Evolutionary conservation across 2,329 filamentous ascomycete species (phyloP).

Genomic region (Daldinia sp.): DNA sequence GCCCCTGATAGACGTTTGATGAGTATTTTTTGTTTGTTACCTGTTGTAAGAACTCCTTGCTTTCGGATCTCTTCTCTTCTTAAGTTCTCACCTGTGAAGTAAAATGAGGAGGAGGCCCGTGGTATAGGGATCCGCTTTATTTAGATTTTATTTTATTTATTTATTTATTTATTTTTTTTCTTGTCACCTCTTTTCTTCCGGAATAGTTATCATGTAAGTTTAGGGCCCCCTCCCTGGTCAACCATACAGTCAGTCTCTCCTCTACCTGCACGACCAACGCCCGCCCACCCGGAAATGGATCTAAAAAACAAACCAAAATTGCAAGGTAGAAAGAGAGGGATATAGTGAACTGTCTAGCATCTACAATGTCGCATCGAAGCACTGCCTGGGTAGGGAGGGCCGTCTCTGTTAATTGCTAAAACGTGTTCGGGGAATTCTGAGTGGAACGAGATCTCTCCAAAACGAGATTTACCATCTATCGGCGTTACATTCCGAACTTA

Average conservation of each 20-base stretch:
- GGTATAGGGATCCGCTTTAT: constrained; percentile 5
- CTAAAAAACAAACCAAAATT: background rate
- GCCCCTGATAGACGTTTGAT: constrained; percentile 1
- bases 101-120: constrained; percentile 13
- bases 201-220: constrained; percentile 9
- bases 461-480: constrained; percentile 40
- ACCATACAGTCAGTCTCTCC: constrained; percentile 4
- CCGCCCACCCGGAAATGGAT: constrained; percentile 16
- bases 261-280: constrained; percentile 12
- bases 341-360: constrained; percentile 4
- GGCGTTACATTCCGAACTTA: constrained; percentile 41
- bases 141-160: no score
- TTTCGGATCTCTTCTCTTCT: constrained; percentile 6
- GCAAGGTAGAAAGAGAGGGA: constrained; percentile 3
- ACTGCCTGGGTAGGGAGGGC: constrained; percentile 32
- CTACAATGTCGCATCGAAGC: constrained; percentile 32
- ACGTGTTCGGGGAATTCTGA: constrained; percentile 40
- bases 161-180: constrained; percentile 6
- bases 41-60: constrained; percentile 17
- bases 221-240: constrained; percentile 9
- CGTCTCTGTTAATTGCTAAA: constrained; percentile 37
- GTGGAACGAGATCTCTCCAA: constrained; percentile 41
- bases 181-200: constrained; percentile 2
- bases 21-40: constrained; percentile 18
- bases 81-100: constrained; percentile 17